These are phyloP conservation scores for Ceratobasidium sp. DNA, from an alignment of 1,284 basidiomycete genomes.

Conservation along the genomic window DNA sequence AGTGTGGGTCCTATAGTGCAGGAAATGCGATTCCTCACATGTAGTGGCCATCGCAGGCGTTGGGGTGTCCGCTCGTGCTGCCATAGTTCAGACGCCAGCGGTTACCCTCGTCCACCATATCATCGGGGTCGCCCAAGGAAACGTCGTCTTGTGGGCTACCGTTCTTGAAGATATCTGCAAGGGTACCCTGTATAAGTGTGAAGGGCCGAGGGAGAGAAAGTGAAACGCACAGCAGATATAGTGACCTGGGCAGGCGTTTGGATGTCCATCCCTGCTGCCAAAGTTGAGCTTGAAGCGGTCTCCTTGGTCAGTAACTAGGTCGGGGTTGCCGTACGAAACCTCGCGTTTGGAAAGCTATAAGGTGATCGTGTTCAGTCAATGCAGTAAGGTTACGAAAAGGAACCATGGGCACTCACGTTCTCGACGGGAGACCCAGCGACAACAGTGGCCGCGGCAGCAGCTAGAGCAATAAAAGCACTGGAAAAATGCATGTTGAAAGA, in stretches of 20 bases:
- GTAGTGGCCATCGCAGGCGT: conserved; percentile 34
- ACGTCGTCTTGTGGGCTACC: conserved; percentile 13
- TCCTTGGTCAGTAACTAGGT: conserved; percentile 28
- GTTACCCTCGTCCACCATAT: conserved; percentile 33
- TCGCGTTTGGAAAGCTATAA: conserved; percentile 22
- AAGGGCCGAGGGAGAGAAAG: background rate
- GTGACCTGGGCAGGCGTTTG: conserved; percentile 27
- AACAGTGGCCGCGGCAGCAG: background rate
- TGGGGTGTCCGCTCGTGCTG: conserved; percentile 35
- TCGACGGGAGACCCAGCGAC: conserved; percentile 17
- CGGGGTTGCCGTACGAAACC: conserved; percentile 26
- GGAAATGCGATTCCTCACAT: background rate
- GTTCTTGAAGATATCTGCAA: conserved; percentile 22
- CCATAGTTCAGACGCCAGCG: conserved; percentile 37
- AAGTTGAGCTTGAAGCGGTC: conserved; percentile 34
- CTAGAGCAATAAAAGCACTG: background rate
- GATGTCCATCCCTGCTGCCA: conserved; percentile 25
- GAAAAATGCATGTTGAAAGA: background rate
- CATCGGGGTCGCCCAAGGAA: conserved; percentile 27
- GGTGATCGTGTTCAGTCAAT: background rate
- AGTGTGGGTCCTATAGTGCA: too few relatives aligned
- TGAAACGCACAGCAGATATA: conserved; percentile 15
- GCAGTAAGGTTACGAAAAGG: background rate
- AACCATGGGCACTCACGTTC: background rate
- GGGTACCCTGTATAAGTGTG: background rate